Evolutionary conservation across 768 basidiomycete species (phyloP).

Genomic region (Lactifluus pinguis): DNA sequence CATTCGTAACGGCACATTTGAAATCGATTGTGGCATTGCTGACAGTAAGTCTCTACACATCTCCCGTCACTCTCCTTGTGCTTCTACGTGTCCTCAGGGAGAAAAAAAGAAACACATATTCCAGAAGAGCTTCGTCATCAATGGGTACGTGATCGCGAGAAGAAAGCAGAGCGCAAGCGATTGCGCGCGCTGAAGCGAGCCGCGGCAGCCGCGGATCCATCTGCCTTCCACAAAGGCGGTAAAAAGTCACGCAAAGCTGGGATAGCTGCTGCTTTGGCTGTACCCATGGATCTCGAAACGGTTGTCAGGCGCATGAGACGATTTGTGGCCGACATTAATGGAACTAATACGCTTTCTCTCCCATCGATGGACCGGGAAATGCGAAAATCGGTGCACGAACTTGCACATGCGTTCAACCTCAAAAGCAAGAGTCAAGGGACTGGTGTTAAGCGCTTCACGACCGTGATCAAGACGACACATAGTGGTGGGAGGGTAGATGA

Average conservation of each 20-base stretch:
- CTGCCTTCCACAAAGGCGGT: conserved; percentile 51
- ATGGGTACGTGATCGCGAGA: conserved; percentile 76
- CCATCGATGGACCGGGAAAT: conserved; percentile 72
- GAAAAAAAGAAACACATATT: conserved; percentile 41
- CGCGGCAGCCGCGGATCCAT: conserved; percentile 51
- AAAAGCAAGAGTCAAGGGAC: conserved; percentile 70
- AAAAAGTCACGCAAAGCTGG: conserved; percentile 66
- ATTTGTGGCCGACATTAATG: conserved; percentile 54
- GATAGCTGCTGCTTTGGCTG: conserved; percentile 44
- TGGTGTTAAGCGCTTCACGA: conserved; percentile 66
- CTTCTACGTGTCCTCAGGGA: conserved; percentile 24
- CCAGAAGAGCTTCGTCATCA: conserved; percentile 51
- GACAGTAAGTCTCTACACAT: conserved; percentile 36
- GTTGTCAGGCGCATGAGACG: conserved; percentile 54
- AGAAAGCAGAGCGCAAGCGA: conserved; percentile 71
- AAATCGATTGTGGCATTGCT: conserved; percentile 26
- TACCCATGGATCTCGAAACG: conserved; percentile 37
- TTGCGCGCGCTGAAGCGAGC: conserved; percentile 50
- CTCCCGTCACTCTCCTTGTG: neutral
- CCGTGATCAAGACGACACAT: conserved; percentile 56
- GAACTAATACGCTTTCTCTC: conserved; percentile 47
- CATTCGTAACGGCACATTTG: conserved; percentile 45
- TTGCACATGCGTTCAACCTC: conserved; percentile 71
- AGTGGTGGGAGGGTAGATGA: conserved; percentile 53
- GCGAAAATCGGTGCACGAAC: conserved; percentile 66